Evolutionary conservation across 805 yeast species (phyloP), one percentile per base, ranked within the genome.

Genomic region (Isabelozyma gotoi): DNA sequence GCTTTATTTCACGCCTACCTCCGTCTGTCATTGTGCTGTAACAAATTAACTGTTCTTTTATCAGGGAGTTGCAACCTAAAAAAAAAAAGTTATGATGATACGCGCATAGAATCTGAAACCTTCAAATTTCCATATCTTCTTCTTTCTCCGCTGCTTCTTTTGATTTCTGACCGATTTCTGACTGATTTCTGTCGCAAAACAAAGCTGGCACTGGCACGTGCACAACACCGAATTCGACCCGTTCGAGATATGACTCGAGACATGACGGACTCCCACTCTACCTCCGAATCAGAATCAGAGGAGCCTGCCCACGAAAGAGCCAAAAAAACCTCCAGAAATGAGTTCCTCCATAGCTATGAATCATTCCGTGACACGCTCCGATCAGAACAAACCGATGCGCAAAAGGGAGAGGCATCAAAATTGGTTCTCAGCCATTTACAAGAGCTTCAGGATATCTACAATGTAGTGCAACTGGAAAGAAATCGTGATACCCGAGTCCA

Each of bases 361-460:
- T 49, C 46, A 15, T 55, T 65, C 44, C 53, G 60, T 19, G 49
- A 51, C 5, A 55, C 55, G 21, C 51, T 68, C 40, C 51, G 47
- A 14, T 47, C 46, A 7, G 78, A 74, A 18, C 67, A 80, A 38
- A 73, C 79, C 0, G 73, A 74, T 37, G 77, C 82, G 1, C 76
- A 80, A 2, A 71, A 82, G 24, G 84, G 80, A 12, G 80, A 80
- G 33, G 89, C 87, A 11, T 63, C 82, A 2, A 55, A 60, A 11
- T 54, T 73, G 15, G 84, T 82, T 2, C 56, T 69, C 2, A 54
- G 67, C 15, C 71, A 77, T 11, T 56, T 84, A 34, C 52, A 59
- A 2, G 65, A 63, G n/a, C 73, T 77, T 5, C 79, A 82, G 47
- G 55, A 56, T 0, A 57, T 81, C 15, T 83, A 78, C 47, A 58